Base-by-base conservation (phyloP, 768 basidiomycete genomes). In the Lepiota venenata region DNA sequence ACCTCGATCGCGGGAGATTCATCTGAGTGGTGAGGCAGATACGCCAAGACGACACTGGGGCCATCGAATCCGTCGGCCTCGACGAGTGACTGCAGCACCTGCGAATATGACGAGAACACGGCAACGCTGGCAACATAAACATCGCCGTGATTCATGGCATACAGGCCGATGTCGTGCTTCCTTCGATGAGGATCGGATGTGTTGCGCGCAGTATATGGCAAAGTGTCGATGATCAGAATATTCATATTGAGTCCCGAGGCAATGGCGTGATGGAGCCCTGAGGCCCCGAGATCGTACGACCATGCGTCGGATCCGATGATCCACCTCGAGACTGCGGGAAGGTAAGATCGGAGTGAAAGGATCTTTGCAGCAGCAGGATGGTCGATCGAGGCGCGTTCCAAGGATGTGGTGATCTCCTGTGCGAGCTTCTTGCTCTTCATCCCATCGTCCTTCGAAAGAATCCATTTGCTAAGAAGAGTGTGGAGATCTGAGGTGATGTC, bases 281-380 rank as follows among this genome's bases (percentile, higher is more conserved):
- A 96, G 2, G 93, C 84, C 39, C 96, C 97, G 39, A 98, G 83
- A 70, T 98, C 97, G 67, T 97, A 93, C 0, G 95, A 89, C 97
- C 97, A 98, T 0, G 92, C 90, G 66, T 99, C 97, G 16, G 95
- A 98, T 16, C 96, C 94, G 61, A 99, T 88, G 69, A 99, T 98
- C 97, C 97, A 99, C 55, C 91, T 79, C 6, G 91, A 93, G 36
- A 75, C 75, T 7, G 84, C 74, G 39, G 81, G 73, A 61, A 97
- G 82, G 60, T 85, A 81, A 16, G 80, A 70, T 38, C 78, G 77
- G 10, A 88, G 73, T 14, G 77, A 63, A 36, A 92, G 77, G 42
- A 91, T 77, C 25, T 76, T 77, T 38, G 82, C 70, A 4, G 80
- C 82, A 8, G 77, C 69, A 4, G 77, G 67, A 55, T 78, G 73